A percentile compares a stretch with the other conserved stretches of the same genome.
These are phyloP conservation scores for Candida berthetii DNA, from an alignment of 805 yeast species.

Conservation along the genomic window DNA sequence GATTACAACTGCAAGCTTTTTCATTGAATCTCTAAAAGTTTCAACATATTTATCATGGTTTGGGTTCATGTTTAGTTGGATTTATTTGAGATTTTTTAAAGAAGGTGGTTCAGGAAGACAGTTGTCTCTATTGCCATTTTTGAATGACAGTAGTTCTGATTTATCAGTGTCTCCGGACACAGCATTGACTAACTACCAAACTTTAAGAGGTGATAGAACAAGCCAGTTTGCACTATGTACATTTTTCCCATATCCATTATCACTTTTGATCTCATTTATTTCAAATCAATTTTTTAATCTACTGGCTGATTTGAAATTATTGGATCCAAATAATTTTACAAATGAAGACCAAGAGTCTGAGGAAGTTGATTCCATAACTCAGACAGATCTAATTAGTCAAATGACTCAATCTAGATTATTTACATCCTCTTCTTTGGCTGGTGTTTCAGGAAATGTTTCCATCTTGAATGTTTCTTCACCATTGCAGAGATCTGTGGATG, in stretches of 20 bases:
- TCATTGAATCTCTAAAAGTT: constrained; percentile 9
- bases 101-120: constrained; percentile 36
- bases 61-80: constrained; percentile 34
- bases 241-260: constrained; percentile 35
- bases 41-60: constrained; percentile 8
- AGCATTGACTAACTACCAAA: background rate
- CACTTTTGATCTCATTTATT: constrained; percentile 19
- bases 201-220: constrained; percentile 13
- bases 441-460: constrained; percentile 30
- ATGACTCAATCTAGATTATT: constrained; percentile 29
- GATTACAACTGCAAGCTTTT: constrained; percentile 6
- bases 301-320: constrained; percentile 15
- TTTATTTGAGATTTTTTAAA: constrained; percentile 31
- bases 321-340: constrained; percentile 17
- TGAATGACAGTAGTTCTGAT: background rate
- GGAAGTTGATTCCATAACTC: constrained; percentile 14
- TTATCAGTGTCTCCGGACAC: constrained; percentile 23
- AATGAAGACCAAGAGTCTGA: constrained; percentile 16
- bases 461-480: constrained; percentile 17
- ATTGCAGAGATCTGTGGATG: background rate
- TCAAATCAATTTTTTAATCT: constrained; percentile 18
- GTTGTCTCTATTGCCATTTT: constrained; percentile 31
- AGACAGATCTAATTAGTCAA: constrained; percentile 21
- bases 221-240: constrained; percentile 25
- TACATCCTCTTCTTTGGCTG: constrained; percentile 33